Evolutionary conservation across 148 eudicot species (phyloP), one percentile per base, ranked within the genome.

Genomic region (Rhododendron mucronatum): DNA sequence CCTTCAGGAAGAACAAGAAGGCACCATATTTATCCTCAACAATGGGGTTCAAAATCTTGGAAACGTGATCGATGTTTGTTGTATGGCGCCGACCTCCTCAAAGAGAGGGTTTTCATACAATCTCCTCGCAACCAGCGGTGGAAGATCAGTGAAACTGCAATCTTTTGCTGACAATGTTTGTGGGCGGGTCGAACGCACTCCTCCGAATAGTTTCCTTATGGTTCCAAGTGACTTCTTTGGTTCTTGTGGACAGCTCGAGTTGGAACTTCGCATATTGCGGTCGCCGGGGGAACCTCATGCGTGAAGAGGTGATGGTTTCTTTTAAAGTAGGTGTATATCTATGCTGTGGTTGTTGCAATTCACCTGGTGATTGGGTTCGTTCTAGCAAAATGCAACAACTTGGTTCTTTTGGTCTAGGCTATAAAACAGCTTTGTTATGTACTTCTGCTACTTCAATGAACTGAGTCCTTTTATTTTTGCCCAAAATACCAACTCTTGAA

Each of bases 1-100:
- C 86, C 90, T 93, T 82, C 90, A 83, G 79, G 94, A 92, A 90
- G 86, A 84, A 78, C 74, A 3, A 63, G 87, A 85, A 23, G 91
- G 88, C 5, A 48, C 23, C 44, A 37, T 93, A 21, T 93, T 93
- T 83, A 71, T 92, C 76, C 80, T 92, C 88, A 88, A 86, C 82
- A 90, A 89, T 33, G 77, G 71, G 35, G 8, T 30, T 41, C 69
- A 84, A 16, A 39, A 2, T 7, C 28, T 41, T 47, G 93, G 91
- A 53, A 87, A 86, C 84, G 74, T 81, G 11, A 37, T 92, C 20
- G 78, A 86, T 33, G 87, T 93, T 75, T 84, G 82, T 57, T 89
- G 90, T 83, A 28, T 92, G 7, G 86, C 80, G 45, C 89, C 88
- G 39, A 63, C 85, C 78, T 59, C 87, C 8, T 84, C 84, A 9